phyloP scores from a whole-genome alignment of 176 grass and related monocot genomes.

The Triticum timopheevii region DNA sequence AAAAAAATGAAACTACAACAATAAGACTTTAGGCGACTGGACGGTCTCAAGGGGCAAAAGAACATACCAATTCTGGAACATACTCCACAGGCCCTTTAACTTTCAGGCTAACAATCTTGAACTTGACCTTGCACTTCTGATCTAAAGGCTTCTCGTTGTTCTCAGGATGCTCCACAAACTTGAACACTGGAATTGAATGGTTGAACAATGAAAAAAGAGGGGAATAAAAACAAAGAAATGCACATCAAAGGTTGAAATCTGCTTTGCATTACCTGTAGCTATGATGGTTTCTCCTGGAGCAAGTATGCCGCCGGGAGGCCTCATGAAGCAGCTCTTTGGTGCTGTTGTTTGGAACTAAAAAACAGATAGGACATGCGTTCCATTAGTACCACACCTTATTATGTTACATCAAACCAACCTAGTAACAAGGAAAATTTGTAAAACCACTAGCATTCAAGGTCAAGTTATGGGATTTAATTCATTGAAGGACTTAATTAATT shows the following conservation, averaged over 20 bases:
- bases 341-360: slow-evolving; percentile 98
- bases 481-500: neutral
- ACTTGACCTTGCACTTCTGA: slow-evolving; percentile 96
- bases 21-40: neutral
- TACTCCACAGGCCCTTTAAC: slow-evolving; percentile 81
- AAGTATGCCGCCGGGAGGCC: slow-evolving; percentile 84
- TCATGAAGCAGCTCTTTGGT: slow-evolving; percentile 98
- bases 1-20: neutral
- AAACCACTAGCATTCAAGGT: neutral
- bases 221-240: neutral
- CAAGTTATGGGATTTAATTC: neutral
- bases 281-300: slow-evolving; percentile 92
- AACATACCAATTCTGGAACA: slow-evolving; percentile 79
- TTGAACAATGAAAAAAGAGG: slow-evolving; percentile 3
- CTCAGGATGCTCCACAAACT: slow-evolving; percentile 97
- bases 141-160: slow-evolving; percentile 91
- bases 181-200: slow-evolving; percentile 63
- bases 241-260: neutral
- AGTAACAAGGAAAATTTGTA: neutral
- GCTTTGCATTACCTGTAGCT: slow-evolving; percentile 69
- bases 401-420: neutral
- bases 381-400: neutral
- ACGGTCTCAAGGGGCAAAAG: neutral
- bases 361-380: neutral
- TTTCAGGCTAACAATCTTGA: slow-evolving; percentile 97